A percentile compares a stretch with the other conserved stretches of the same genome.
Evolutionary conservation across 306 rosid species (phyloP).

Genomic region (Rosa chinensis): DNA sequence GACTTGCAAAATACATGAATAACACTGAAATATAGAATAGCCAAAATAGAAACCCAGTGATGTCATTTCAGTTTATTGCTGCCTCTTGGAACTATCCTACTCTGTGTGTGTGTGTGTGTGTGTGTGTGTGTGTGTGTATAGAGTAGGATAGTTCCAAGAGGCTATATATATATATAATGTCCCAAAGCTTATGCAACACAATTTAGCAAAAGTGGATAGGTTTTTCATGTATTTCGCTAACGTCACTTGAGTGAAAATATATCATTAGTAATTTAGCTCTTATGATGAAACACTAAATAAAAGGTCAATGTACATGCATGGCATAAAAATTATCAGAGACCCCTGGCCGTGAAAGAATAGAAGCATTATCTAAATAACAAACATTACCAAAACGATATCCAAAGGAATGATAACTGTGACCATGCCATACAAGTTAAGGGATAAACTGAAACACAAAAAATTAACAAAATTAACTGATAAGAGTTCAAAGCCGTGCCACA

Average conservation of each 20-base stretch:
- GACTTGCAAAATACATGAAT: no score
- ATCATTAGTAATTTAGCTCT: constrained; percentile 25
- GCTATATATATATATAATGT: no score
- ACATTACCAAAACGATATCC: constrained; percentile 88
- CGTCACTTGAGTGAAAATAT: constrained; percentile 56
- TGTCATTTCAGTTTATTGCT: no score
- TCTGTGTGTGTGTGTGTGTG: no score
- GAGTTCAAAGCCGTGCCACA: constrained; percentile 7
- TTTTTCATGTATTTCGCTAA: constrained; percentile 83
- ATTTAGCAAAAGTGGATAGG: constrained; percentile 75
- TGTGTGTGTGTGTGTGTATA: no score
- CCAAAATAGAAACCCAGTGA: no score
- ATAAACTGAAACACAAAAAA: constrained; percentile 54
- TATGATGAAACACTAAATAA: constrained; percentile 12
- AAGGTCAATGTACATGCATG: not conserved
- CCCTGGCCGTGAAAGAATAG: not conserved
- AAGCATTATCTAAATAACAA: constrained; percentile 64
- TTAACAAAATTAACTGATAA: constrained; percentile 6
- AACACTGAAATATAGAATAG: no score
- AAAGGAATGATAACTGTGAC: constrained; percentile 73
- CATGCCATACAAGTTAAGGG: constrained; percentile 95
- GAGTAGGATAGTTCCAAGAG: no score
- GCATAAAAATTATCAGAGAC: not conserved
- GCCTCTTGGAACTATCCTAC: no score
- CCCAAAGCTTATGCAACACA: constrained; percentile 29